Evolutionary conservation across 257 asterid genomes (phyloP).

Genomic region (Nicotiana undulata): DNA sequence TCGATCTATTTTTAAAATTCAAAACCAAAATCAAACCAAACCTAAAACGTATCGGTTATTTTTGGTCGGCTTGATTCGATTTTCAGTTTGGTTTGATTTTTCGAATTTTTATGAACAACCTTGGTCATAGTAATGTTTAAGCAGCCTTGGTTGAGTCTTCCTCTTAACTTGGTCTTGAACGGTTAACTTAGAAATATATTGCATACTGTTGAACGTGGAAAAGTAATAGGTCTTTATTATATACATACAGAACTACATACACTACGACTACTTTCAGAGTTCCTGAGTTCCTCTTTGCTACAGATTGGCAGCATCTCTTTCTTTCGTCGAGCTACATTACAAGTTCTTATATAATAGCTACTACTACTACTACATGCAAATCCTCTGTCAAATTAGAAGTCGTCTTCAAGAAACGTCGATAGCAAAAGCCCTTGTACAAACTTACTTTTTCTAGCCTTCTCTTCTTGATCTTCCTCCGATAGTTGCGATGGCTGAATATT

Average conservation of each 20-base stretch:
- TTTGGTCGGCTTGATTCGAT: too few species aligned
- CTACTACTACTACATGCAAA: not conserved
- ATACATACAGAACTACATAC: not conserved
- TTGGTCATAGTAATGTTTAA: not conserved
- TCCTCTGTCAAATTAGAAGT: slow-evolving; percentile 20
- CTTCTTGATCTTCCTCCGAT: slow-evolving; percentile 67
- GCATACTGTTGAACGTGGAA: not conserved
- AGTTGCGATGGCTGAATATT: slow-evolving; percentile 20
- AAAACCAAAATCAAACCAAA: too few species aligned
- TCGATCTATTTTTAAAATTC: too few species aligned
- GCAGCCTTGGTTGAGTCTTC: not conserved
- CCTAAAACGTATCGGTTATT: too few species aligned
- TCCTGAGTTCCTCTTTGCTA: not conserved
- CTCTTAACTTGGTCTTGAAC: not conserved
- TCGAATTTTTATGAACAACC: too few species aligned
- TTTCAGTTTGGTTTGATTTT: too few species aligned
- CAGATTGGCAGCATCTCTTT: not conserved
- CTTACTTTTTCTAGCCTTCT: slow-evolving; percentile 50
- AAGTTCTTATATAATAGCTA: not conserved
- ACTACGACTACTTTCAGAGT: not conserved
- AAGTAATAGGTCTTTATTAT: not conserved
- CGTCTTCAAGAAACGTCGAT: slow-evolving; percentile 58
- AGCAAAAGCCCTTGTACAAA: slow-evolving; percentile 63
- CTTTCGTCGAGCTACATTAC: not conserved
- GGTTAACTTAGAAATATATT: not conserved